Base-by-base conservation (phyloP, 306 rosid species). In the Luffa aegyptiaca region DNA sequence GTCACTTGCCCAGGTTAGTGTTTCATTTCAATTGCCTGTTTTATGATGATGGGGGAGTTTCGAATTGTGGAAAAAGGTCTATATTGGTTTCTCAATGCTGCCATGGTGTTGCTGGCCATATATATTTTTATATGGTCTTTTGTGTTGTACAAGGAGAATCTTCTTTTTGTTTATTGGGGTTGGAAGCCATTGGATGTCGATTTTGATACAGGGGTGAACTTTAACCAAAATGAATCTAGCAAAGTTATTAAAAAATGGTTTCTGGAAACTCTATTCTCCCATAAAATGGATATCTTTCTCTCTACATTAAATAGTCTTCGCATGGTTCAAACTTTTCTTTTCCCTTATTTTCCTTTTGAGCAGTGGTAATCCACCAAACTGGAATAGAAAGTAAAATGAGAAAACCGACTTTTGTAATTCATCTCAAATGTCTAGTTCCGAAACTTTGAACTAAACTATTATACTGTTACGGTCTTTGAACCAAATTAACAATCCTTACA, bases 1-100 rank as follows among this genome's bases (percentile, higher is more conserved):
- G 84, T 89, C 92, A n/a, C 80, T 89, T 81, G 90, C 90, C 18
- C 92, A 89, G 92, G 92, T 89, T 31, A 36, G 76, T 31, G 56
- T 58, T n/a, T 56, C 71, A 37, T 63, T 35, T 82, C 42, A 39
- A 20, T 56, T 63, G 35, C 21, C 55, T 21, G 42, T 56, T 69
- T 72, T 61, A 39, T 65, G 55, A 44, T 52, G 21, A 70, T 75
- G 79, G 70, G 70, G 71, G 20, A 17, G 57, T 77, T 65, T 79
- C 80, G 81, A 83, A 75, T 61, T 70, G 84, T 59, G 75, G 13
- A 3, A 44, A 53, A 42, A 10, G 5, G 56, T 14, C 42, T 11
- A 9, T 26, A 5, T 72, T 72, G 77, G 74, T 26, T 26, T 72
- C 36, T 48, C 41, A 72, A 72, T 72, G 42, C 56, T 69, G 55